Evolutionary conservation across 2,329 filamentous ascomycete species (phyloP), one percentile per base, ranked within the genome.

Genomic region (Monosporascus sp.): DNA sequence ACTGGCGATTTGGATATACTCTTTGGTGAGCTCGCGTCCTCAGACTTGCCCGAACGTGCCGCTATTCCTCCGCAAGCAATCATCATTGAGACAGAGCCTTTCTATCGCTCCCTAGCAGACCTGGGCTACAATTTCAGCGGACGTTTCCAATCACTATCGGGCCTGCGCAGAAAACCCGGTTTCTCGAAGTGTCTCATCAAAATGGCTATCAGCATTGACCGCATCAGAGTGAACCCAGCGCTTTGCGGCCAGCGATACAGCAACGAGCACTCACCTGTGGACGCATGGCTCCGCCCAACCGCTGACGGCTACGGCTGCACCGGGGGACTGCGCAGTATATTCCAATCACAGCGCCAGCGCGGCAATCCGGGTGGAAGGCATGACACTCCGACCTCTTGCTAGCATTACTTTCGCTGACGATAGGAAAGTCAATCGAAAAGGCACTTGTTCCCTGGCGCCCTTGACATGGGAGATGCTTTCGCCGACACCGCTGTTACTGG

Each of bases 211-310:
- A n/a, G n/a, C n/a, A n/a, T n/a, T n/a, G n/a, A n/a, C n/a, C n/a
- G n/a, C n/a, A n/a, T n/a, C 27, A 41, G 20, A 41, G 38, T 17
- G 6, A 6, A 6, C 8, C 6, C 7, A 7, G 38, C 8, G n/a
- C n/a, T n/a, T 6, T 7, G 17, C 8, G n/a, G 6, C 8, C 8
- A 22, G 5, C 16, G 5, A n/a, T 19, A 47, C 22, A n/a, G 38
- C 14, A 20, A 68, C 7, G 66, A 71, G 49, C 69, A 69, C 2
- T 60, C 57, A 1, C 40, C 55, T 14, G 53, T 71, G 1, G 70
- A 72, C 46, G 61, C 58, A 17, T 63, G 64, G 1, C 56, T 72
- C 16, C 70, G 72, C 47, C 55, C 62, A 0, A 55, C 64, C 19
- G 43, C 69, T 22, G 56, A 63, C 3, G 69, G 69, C 2, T 59